Percentiles rank a stretch among this genome's conserved stretches.
phyloP scores from a whole-genome alignment of 2,329 filamentous ascomycete genomes.

The Talaromyces sp. region DNA sequence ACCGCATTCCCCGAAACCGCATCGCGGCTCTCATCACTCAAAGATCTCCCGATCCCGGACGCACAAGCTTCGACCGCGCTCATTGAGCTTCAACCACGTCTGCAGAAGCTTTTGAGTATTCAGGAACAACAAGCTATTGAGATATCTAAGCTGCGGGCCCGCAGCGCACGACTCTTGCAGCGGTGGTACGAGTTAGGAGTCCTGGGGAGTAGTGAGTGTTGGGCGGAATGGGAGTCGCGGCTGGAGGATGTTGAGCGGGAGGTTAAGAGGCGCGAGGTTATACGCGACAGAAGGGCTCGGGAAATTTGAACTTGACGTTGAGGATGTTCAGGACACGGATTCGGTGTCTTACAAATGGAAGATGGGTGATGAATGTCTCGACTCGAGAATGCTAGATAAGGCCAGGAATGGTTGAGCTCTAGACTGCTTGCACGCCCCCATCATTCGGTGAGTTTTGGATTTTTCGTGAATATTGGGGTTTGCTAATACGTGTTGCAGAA shows the following conservation, averaged over 20 bases:
- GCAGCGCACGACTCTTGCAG: conserved; percentile 53
- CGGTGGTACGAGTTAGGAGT: conserved; percentile 72
- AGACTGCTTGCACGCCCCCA: neutral
- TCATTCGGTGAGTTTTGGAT: neutral
- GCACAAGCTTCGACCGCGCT: conserved; percentile 41
- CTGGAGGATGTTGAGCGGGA: conserved; percentile 63
- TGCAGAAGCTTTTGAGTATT: conserved; percentile 34
- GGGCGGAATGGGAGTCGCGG: conserved; percentile 68
- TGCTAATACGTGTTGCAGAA: neutral
- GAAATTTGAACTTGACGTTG: conserved; percentile 24
- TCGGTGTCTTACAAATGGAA: neutral
- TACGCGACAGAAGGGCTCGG: conserved; percentile 53
- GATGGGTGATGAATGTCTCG: neutral
- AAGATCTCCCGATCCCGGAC: conserved; percentile 46
- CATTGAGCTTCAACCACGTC: conserved; percentile 41
- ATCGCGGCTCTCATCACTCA: conserved; percentile 46
- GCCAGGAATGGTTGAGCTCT: neutral
- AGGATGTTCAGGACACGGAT: neutral
- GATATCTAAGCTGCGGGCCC: conserved; percentile 40
- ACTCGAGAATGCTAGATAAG: neutral
- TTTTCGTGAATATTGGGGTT: too few species aligned
- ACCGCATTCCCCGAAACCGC: conserved; percentile 47
- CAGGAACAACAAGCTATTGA: conserved; percentile 40
- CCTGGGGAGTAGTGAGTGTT: conserved; percentile 63
- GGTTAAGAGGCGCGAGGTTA: conserved; percentile 61